Conservation (phyloP, 139 green algal species). For the Micractinium sp. region DNA sequence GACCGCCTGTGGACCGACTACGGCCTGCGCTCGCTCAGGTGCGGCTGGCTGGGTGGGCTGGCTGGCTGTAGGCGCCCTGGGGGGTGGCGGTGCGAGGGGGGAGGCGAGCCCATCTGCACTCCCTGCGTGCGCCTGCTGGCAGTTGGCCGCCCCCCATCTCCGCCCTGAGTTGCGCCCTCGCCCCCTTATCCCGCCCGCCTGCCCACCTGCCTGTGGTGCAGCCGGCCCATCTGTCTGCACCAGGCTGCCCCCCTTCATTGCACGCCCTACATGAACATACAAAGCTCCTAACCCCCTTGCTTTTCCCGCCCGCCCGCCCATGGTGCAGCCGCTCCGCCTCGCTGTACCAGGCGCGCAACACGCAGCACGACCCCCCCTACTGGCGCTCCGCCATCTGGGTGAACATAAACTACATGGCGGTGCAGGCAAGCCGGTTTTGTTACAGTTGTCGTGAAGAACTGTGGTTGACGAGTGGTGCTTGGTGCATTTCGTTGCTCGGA, state of each 20-base stretch:
- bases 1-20: conserved; percentile 78
- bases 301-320: neutral
- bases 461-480: too few relatives aligned
- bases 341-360: conserved; percentile 89
- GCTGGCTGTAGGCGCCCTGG: neutral
- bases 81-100: too few relatives aligned
- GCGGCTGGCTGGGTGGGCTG: neutral
- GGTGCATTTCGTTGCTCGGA: too few relatives aligned
- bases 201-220: too few relatives aligned
- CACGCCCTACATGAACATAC: neutral
- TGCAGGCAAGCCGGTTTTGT: conserved; percentile 56
- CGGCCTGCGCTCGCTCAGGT: conserved; percentile 78
- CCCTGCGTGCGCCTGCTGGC: neutral
- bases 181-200: too few relatives aligned
- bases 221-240: neutral
- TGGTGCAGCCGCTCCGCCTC: conserved; percentile 41
- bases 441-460: too few relatives aligned
- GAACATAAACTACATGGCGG: conserved; percentile 94
- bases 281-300: neutral
- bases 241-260: neutral
- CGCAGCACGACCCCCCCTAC: conserved; percentile 91
- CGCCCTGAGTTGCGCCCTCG: too few relatives aligned
- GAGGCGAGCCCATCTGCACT: neutral
- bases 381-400: conserved; percentile 94
- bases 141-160: too few relatives aligned